Evolutionary conservation across 306 rosid species (phyloP), one percentile per base, ranked within the genome.

Genomic region (Cicer cuneatum): DNA sequence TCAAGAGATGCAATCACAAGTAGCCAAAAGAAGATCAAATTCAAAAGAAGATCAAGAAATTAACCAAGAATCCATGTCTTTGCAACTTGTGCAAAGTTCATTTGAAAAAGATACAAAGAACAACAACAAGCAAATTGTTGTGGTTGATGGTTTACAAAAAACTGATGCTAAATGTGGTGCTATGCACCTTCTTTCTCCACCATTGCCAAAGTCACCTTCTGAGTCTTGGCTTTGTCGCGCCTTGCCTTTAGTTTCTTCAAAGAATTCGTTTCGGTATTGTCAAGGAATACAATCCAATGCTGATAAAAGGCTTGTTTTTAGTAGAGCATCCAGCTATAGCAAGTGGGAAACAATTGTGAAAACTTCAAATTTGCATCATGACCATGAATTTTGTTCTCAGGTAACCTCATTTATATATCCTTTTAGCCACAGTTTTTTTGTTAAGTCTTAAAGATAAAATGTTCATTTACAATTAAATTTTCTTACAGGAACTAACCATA

Each of bases 331-430:
- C 35, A 73, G 81, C 29, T 81, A 69, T 71, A 71, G 85, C 75
- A 94, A 92, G 89, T 95, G 99, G 99, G 99, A 95, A 87, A 92
- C 98, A 48, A 90, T 89, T 37, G 98, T 95, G 71, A 95, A 95
- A 78, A 71, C 92, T 74, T 86, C 93, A 12, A 84, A 92, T 39
- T 70, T 78, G 82, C 80, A 49, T 57, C 90, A 85, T 47, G 95
- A 89, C 83, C 95, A 87, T 66, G 86, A 83, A 42, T 84, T 81
- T 7, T 85, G 79, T 78, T 95, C 96, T 5, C 82, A 87, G 99
- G 99, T 94, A 86, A 82, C 78, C 72, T 78, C 73, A 14, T 56
- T 10, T 69, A 21, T 21, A 21, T 21, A 53, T 82, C 62, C 68
- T 60, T 41, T 40, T 13, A 52, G 54, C 29, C 21, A 35, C 9